Percentiles rank a stretch among this genome's conserved stretches.
phyloP scores from a whole-genome alignment of 768 basidiomycete genomes.

The Rhodotorula paludigena region DNA sequence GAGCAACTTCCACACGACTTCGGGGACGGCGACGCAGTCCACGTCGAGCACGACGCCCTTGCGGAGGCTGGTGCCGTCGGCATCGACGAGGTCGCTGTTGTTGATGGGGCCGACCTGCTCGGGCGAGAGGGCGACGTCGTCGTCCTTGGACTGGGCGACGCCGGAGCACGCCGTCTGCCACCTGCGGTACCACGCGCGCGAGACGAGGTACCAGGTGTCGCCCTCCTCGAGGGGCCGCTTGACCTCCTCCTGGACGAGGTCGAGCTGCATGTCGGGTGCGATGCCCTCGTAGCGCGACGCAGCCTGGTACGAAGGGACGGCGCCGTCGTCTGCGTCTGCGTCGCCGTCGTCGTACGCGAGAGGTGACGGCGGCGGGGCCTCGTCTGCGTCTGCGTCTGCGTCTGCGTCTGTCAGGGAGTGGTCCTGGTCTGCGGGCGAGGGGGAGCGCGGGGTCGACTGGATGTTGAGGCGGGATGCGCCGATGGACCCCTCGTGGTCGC shows the following conservation, averaged over 20 bases:
- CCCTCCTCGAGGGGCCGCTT: slow-evolving; percentile 56
- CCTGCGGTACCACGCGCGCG: slow-evolving; percentile 65
- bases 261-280: slow-evolving; percentile 52
- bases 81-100: slow-evolving; percentile 62
- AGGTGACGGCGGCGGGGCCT: slow-evolving; percentile 23
- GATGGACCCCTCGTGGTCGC: slow-evolving; percentile 55
- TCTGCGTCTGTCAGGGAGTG: not conserved
- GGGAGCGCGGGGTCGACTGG: slow-evolving; percentile 36
- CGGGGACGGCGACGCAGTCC: slow-evolving; percentile 70
- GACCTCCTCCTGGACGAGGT: slow-evolving; percentile 53
- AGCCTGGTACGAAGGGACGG: slow-evolving; percentile 38
- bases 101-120: slow-evolving; percentile 60
- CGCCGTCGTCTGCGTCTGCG: slow-evolving; percentile 6
- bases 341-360: slow-evolving; percentile 13
- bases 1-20: slow-evolving; percentile 65
- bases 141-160: slow-evolving; percentile 46
- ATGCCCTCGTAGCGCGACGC: slow-evolving; percentile 43
- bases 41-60: slow-evolving; percentile 54
- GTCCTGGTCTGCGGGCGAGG: not conserved
- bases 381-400: too few relatives aligned
- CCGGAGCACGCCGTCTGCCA: slow-evolving; percentile 70
- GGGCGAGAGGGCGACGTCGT: slow-evolving; percentile 53
- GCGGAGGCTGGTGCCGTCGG: slow-evolving; percentile 51
- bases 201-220: slow-evolving; percentile 74
- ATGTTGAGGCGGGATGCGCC: slow-evolving; percentile 53